Percentiles rank a stretch among this genome's conserved stretches.
These are phyloP conservation scores for Neoboletus subvelutipes DNA, from an alignment of 768 basidiomycete species.

Conservation along the genomic window DNA sequence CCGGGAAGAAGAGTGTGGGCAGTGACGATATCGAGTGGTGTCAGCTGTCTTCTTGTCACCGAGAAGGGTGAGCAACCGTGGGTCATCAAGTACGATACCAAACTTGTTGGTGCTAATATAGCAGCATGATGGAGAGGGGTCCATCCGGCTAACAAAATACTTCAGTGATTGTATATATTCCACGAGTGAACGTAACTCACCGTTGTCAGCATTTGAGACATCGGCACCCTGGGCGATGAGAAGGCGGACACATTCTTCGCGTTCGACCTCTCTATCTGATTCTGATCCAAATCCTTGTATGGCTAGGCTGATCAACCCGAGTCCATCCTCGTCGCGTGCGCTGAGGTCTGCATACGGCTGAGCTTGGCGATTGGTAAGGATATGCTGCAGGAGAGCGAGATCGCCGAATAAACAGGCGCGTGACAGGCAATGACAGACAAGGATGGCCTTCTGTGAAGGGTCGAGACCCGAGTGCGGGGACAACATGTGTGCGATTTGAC, in stretches of 20 bases:
- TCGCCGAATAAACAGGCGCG: conserved; percentile 82
- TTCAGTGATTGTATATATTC: conserved; percentile 4
- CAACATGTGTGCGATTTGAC: conserved; percentile 61
- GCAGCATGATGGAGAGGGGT: conserved; percentile 92
- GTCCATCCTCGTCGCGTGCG: conserved; percentile 80
- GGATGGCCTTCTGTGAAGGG: conserved; percentile 63
- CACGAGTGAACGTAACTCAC: conserved; percentile 37
- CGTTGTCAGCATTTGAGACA: conserved; percentile 56
- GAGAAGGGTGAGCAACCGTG: conserved; percentile 86
- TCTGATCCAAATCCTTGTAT: conserved; percentile 84
- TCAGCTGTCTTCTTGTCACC: conserved; percentile 74
- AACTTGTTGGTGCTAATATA: conserved; percentile 81
- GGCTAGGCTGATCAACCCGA: conserved; percentile 72
- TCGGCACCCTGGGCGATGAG: conserved; percentile 79
- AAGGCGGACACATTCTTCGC: conserved; percentile 85
- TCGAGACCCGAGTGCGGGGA: conserved; percentile 66
- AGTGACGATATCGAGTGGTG: conserved; percentile 86
- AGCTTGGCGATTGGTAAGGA: conserved; percentile 66
- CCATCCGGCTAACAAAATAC: conserved; percentile 75
- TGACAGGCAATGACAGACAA: conserved; percentile 70
- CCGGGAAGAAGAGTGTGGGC: conserved; percentile 80
- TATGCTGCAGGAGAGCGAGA: conserved; percentile 64
- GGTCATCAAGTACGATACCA: conserved; percentile 90
- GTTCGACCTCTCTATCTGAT: conserved; percentile 80
- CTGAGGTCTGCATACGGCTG: conserved; percentile 67